These are phyloP conservation scores for Cyclotella baltica DNA, from an alignment of 108 stramenopile genomes.

Conservation along the genomic window DNA sequence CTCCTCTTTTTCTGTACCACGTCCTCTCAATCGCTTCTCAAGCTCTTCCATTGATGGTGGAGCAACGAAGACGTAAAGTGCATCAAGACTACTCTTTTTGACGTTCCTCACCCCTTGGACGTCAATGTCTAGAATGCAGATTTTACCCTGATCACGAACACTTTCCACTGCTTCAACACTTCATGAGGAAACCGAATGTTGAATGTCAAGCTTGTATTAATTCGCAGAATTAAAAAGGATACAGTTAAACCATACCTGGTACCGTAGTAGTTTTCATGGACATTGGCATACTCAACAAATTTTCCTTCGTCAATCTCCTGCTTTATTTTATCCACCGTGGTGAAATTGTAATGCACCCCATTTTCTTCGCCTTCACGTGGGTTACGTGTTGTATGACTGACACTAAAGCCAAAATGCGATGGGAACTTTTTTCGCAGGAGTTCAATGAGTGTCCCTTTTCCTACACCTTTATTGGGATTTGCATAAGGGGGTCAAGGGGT, in stretches of 20 bases:
- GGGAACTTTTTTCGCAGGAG: conserved; percentile 80
- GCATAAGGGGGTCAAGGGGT: not conserved
- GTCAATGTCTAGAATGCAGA: conserved; percentile 97
- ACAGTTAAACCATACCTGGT: conserved; percentile 55
- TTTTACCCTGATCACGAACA: conserved; percentile 79
- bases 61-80: conserved; percentile 85
- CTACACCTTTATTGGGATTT: conserved; percentile 40
- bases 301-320: conserved; percentile 83
- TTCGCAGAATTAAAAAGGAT: not conserved
- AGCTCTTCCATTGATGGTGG: conserved; percentile 94
- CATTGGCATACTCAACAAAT: conserved; percentile 93
- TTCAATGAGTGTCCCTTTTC: conserved; percentile 73
- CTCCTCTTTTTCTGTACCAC: conserved; percentile 95
- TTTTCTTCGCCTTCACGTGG: conserved; percentile 91
- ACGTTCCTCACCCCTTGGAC: conserved; percentile 82
- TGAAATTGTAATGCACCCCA: conserved; percentile 95
- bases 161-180: conserved; percentile 83
- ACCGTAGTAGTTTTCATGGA: conserved; percentile 97
- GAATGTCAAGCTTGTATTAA: not conserved
- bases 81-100: conserved; percentile 59
- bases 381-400: conserved; percentile 95
- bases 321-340: conserved; percentile 83
- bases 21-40: conserved; percentile 86
- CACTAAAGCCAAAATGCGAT: conserved; percentile 70
- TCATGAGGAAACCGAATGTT: not conserved